These are phyloP conservation scores for Kluyveromyces sp. DNA, from an alignment of 1,139 yeast species.

Conservation along the genomic window DNA sequence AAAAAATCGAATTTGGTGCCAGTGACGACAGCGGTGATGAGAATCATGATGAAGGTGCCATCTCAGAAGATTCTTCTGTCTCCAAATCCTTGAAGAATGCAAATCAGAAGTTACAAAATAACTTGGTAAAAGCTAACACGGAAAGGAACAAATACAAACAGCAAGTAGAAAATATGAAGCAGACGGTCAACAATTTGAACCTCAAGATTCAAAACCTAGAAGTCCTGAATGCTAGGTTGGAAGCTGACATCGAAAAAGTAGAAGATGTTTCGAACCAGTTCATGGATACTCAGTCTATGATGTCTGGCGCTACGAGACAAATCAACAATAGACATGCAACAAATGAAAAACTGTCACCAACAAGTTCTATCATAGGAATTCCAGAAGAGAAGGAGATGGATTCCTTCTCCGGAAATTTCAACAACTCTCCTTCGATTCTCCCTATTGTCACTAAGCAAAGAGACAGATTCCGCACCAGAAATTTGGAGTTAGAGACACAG, in stretches of 20 bases:
- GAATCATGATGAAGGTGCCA: conserved; percentile 17
- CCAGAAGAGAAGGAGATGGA: conserved; percentile 30
- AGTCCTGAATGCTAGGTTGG: conserved; percentile 52
- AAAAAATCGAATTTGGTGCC: conserved; percentile 64
- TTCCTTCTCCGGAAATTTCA: conserved; percentile 7
- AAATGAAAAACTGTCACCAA: conserved; percentile 35
- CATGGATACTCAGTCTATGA: conserved; percentile 60
- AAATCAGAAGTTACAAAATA: conserved; percentile 38
- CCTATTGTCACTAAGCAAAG: conserved; percentile 93
- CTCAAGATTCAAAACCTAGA: conserved; percentile 40
- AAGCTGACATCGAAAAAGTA: conserved; percentile 59
- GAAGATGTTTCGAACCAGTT: conserved; percentile 33
- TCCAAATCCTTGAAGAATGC: conserved; percentile 37
- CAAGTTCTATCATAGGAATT: conserved; percentile 45
- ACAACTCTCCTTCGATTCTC: conserved; percentile 43
- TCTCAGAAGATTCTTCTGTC: conserved; percentile 22
- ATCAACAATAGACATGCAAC: conserved; percentile 34
- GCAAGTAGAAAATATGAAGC: conserved; percentile 21
- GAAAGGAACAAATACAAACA: conserved; percentile 24
- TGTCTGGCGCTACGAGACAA: conserved; percentile 50
- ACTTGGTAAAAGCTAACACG: conserved; percentile 31
- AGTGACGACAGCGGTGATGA: conserved; percentile 35
- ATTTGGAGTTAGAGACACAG: conserved; percentile 78
- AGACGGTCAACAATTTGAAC: conserved; percentile 27
- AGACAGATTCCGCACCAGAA: conserved; percentile 79